Percentiles rank a stretch among this genome's conserved stretches.
These are phyloP conservation scores for Skeletonema costatum DNA, from an alignment of 108 stramenopile species.

Conservation along the genomic window DNA sequence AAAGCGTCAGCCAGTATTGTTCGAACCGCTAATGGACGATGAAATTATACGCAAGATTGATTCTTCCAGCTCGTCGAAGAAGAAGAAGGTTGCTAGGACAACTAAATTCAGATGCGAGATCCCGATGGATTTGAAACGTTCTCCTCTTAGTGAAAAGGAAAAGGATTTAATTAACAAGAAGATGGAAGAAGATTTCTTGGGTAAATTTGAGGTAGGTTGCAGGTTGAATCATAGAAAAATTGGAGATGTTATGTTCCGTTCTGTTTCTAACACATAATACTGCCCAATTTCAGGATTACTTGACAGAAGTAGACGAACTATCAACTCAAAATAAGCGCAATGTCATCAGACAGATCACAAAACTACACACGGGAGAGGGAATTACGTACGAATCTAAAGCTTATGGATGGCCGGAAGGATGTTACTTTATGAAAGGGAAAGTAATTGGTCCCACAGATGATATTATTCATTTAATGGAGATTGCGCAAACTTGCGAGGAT, in stretches of 20 bases:
- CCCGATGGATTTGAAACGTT: slow-evolving; percentile 22
- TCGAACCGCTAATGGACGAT: slow-evolving; percentile 18
- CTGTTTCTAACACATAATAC: not conserved
- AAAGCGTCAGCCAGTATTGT: slow-evolving; percentile 16
- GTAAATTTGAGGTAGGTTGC: slow-evolving; percentile 32
- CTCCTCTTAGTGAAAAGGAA: slow-evolving; percentile 27
- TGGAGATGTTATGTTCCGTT: not conserved
- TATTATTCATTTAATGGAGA: slow-evolving; percentile 38
- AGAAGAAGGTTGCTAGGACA: not conserved
- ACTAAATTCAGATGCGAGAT: slow-evolving; percentile 16
- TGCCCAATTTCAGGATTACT: slow-evolving; percentile 10
- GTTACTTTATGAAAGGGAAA: slow-evolving; percentile 55
- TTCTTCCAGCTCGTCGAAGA: not conserved
- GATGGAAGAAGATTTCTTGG: slow-evolving; percentile 41
- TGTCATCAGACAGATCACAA: slow-evolving; percentile 65
- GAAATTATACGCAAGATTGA: slow-evolving; percentile 1
- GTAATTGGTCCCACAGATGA: slow-evolving; percentile 56
- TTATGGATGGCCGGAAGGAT: slow-evolving; percentile 62
- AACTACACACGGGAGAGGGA: slow-evolving; percentile 62
- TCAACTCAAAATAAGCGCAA: slow-evolving; percentile 53
- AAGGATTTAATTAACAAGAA: slow-evolving; percentile 11
- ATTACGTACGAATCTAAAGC: slow-evolving; percentile 62
- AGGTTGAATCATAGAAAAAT: not conserved
- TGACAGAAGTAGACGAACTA: slow-evolving; percentile 35
- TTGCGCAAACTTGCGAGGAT: slow-evolving; percentile 59